Evolutionary conservation across 306 rosid genomes (phyloP).

Genomic region (Prunus mongolica): DNA sequence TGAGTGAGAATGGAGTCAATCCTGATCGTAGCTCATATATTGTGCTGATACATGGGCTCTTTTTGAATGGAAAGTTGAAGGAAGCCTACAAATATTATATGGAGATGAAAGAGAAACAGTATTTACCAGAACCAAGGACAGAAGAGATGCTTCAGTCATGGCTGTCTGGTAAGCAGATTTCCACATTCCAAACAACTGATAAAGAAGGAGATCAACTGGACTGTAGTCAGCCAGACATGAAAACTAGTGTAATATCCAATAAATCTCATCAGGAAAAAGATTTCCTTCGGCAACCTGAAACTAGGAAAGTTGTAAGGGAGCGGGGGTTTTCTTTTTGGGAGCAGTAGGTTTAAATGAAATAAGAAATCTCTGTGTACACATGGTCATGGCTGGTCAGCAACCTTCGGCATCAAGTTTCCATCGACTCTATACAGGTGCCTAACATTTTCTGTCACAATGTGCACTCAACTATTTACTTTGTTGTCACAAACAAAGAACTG

Average conservation of each 20-base stretch:
- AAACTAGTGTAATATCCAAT: slow-evolving; percentile 21
- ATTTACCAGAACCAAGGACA: slow-evolving; percentile 68
- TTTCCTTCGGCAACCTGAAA: slow-evolving; percentile 55
- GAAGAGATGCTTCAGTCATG: slow-evolving; percentile 73
- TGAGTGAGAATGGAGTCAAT: slow-evolving; percentile 54
- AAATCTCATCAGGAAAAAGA: slow-evolving; percentile 38
- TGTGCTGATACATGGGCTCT: slow-evolving; percentile 83
- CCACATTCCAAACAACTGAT: slow-evolving; percentile 23
- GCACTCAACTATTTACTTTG: background rate
- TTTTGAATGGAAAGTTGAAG: slow-evolving; percentile 66
- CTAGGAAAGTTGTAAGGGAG: slow-evolving; percentile 60
- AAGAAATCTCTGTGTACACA: background rate
- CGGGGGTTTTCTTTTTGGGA: slow-evolving; percentile 81
- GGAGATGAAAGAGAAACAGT: slow-evolving; percentile 78
- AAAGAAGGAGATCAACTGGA: slow-evolving; percentile 27
- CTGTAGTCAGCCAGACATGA: slow-evolving; percentile 21
- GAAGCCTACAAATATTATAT: slow-evolving; percentile 68
- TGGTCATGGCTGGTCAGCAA: background rate
- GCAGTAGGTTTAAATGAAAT: slow-evolving; percentile 27
- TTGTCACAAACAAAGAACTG: background rate
- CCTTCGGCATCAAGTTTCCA: slow-evolving; percentile 4
- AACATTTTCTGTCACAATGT: background rate
- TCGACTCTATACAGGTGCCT: background rate
- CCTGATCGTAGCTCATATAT: slow-evolving; percentile 81
- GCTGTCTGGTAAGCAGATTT: slow-evolving; percentile 53